These are phyloP conservation scores for Vinca minor DNA, from an alignment of 257 asterid genomes.

Conservation along the genomic window DNA sequence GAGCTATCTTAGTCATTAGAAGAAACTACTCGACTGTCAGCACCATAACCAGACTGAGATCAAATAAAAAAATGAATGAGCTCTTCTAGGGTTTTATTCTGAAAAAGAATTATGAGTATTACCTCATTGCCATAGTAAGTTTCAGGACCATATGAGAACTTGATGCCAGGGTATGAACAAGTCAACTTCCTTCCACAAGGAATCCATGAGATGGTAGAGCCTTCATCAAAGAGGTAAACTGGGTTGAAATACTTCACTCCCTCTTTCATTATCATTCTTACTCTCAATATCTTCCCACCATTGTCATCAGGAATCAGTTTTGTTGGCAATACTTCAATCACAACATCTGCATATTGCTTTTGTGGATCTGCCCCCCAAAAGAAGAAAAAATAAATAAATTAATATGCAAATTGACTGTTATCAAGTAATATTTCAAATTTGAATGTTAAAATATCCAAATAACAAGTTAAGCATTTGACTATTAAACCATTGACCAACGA, in stretches of 20 bases:
- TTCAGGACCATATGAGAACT: conserved; percentile 80
- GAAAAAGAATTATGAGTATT: no score
- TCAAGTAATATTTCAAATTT: no score
- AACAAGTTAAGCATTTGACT: not conserved
- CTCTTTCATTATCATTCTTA: conserved; percentile 78
- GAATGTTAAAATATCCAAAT: no score
- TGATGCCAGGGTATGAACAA: conserved; percentile 98
- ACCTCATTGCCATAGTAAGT: conserved; percentile 84
- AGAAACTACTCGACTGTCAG: no score
- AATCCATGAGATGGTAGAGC: conserved; percentile 89
- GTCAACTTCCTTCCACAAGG: conserved; percentile 98
- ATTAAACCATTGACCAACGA: no score
- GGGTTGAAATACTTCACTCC: conserved; percentile 77
- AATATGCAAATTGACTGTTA: no score
- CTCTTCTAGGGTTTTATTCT: no score
- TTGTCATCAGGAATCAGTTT: conserved; percentile 88
- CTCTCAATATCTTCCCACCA: conserved; percentile 90
- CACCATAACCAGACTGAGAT: no score
- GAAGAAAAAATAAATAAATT: no score
- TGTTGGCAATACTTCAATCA: conserved; percentile 87
- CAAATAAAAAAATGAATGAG: no score
- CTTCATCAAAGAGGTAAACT: conserved; percentile 92
- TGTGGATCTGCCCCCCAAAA: conserved; percentile 66
- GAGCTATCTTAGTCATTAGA: no score
- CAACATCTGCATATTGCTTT: conserved; percentile 89